Evolutionary conservation across 306 rosid species (phyloP), one percentile per base, ranked within the genome.

Genomic region (Prunus davidiana): DNA sequence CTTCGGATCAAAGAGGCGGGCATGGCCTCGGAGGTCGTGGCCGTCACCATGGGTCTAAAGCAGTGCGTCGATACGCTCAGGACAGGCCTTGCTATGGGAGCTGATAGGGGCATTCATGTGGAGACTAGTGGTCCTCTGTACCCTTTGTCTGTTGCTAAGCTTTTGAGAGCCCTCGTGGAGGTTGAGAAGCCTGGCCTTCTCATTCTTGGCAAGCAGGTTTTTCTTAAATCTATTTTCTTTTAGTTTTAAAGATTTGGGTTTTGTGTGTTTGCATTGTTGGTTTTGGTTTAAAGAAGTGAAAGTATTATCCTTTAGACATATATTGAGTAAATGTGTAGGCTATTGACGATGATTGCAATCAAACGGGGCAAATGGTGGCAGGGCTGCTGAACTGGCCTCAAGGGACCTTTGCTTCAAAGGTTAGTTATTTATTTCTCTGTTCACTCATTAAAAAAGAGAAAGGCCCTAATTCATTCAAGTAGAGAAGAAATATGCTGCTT

Each of bases 271-370:
- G 52, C 49, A 62, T 27, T 50, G 57, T 27, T 63, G 22, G 6
- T 69, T 8, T 43, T 5, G 56, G 56, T 57, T 56, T 66, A 6
- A 12, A 12, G 28, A 38, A n/a, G 71, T 38, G 56, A 24, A 67
- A 46, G 24, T 73, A 15, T 28, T 19, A 30, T 52, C 56, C 34
- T 73, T 71, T 30, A 16, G 24, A 27, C 19, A 5, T 18, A n/a
- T 69, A 30, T 32, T 65, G 58, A 14, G 15, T 56, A 24, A 22
- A 12, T 69, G 58, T 77, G 13, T 77, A 92, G 98, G 99, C 99
- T 71, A 96, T 92, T 71, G 98, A 96, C 78, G 99, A 96, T 81
- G 99, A 91, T 83, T 96, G 99, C 90, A 92, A 96, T 84, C 98
- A 96, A 82, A 93, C 97, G 8, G 99, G 99, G 73, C 96, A 96